phyloP scores from a whole-genome alignment of 306 rosid genomes.

The Fragaria nilgerrensis region DNA sequence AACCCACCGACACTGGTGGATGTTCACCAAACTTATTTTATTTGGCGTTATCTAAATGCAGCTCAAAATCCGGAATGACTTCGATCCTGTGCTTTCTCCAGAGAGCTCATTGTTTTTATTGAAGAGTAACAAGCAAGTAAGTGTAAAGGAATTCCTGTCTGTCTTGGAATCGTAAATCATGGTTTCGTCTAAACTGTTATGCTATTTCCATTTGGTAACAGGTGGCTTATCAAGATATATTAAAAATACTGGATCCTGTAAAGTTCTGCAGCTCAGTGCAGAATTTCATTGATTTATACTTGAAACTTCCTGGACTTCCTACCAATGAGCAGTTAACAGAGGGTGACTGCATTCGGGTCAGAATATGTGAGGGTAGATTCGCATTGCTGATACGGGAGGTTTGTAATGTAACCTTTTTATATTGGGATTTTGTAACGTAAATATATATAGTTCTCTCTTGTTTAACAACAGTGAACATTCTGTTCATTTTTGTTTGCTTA shows the following conservation, averaged over 20 bases:
- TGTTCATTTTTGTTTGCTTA: slow-evolving; percentile 29
- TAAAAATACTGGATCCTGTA: slow-evolving; percentile 83
- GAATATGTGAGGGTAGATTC: slow-evolving; percentile 99
- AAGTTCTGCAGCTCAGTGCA: slow-evolving; percentile 96
- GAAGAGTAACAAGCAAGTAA: slow-evolving; percentile 90
- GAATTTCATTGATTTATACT: slow-evolving; percentile 88
- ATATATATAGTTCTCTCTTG: neutral
- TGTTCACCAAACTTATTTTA: neutral
- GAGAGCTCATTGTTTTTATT: slow-evolving; percentile 96
- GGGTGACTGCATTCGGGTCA: slow-evolving; percentile 91
- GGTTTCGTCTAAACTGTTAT: slow-evolving; percentile 22
- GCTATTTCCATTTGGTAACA: slow-evolving; percentile 40
- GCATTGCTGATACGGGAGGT: slow-evolving; percentile 97
- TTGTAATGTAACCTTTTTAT: slow-evolving; percentile 18
- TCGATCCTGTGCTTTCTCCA: slow-evolving; percentile 97
- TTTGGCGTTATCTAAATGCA: slow-evolving; percentile 38
- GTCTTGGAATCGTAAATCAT: slow-evolving; percentile 8
- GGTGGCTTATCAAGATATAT: slow-evolving; percentile 90
- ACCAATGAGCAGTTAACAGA: slow-evolving; percentile 81
- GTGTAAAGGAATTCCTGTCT: slow-evolving; percentile 21
- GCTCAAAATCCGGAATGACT: slow-evolving; percentile 99
- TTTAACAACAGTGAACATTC: neutral
- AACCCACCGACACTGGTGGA: neutral
- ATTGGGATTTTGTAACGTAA: neutral
- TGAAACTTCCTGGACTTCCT: slow-evolving; percentile 90